phyloP scores from a whole-genome alignment of 306 rosid genomes.

The Rosa chinensis region DNA sequence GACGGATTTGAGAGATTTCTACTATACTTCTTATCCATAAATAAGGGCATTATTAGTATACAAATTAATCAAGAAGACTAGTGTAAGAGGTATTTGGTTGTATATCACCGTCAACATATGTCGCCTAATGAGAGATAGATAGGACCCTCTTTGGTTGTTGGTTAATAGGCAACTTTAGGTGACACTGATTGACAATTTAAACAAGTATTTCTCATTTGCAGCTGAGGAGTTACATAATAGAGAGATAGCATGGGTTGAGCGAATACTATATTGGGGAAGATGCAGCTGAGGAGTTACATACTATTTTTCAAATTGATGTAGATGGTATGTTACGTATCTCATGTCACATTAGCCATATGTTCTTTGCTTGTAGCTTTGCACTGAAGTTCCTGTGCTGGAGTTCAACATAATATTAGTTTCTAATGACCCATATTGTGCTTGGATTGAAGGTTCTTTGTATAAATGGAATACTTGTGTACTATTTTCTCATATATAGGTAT shows the following conservation, averaged over 20 bases:
- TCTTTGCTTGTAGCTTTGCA: conserved; percentile 8
- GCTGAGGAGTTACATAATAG: no score
- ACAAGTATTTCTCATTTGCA: not conserved
- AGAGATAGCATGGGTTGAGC: no score
- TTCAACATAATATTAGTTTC: conserved; percentile 8
- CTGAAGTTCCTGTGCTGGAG: not conserved
- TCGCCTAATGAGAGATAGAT: not conserved
- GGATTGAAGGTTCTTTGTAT: conserved; percentile 18
- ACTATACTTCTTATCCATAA: not conserved
- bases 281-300: no score
- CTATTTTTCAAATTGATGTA: conserved; percentile 19
- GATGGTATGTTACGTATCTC: conserved; percentile 8
- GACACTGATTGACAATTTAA: not conserved
- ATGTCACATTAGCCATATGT: not conserved
- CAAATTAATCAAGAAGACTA: not conserved
- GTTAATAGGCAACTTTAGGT: not conserved
- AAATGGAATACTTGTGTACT: not conserved
- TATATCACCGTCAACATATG: conserved; percentile 8
- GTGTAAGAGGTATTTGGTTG: conserved; percentile 7
- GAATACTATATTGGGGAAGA: no score
- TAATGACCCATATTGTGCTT: conserved; percentile 7
- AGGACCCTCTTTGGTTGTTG: not conserved
- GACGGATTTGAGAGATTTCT: no score
- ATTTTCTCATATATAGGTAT: not conserved
- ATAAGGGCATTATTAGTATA: not conserved